Conservation (phyloP, 768 basidiomycete genomes). For the Fomitopsis pulvina region DNA sequence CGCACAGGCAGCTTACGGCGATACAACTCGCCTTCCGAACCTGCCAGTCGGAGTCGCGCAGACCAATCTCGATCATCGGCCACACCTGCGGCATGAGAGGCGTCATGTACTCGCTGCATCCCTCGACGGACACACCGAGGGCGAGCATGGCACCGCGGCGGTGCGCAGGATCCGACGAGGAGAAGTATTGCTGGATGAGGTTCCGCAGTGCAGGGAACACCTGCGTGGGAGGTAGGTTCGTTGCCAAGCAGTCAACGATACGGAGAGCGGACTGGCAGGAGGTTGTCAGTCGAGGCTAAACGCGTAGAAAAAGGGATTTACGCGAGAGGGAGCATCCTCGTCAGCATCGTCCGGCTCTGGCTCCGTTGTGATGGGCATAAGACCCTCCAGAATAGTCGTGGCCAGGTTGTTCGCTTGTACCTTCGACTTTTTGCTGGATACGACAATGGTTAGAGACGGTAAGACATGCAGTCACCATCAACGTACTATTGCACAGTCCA, state of each 20-base stretch:
- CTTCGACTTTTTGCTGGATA: constrained; percentile 87
- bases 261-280: constrained; percentile 77
- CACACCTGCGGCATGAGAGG: constrained; percentile 88
- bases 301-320: constrained; percentile 31
- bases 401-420: constrained; percentile 84
- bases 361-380: constrained; percentile 93
- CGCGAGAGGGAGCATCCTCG: constrained; percentile 88
- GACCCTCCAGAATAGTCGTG: constrained; percentile 76
- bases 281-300: background rate
- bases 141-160: constrained; percentile 94
- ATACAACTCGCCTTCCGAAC: constrained; percentile 96
- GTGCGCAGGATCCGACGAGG: constrained; percentile 66
- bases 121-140: constrained; percentile 93
- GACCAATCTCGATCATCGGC: constrained; percentile 88
- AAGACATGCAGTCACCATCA: background rate
- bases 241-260: constrained; percentile 88
- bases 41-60: constrained; percentile 73
- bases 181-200: constrained; percentile 81
- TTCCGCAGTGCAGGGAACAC: constrained; percentile 89
- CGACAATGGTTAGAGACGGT: constrained; percentile 6
- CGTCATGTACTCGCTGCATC: constrained; percentile 96
- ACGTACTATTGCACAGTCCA: constrained; percentile 96
- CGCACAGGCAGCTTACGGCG: constrained; percentile 92
- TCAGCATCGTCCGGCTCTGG: constrained; percentile 91
- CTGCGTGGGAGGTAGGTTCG: constrained; percentile 87